Evolutionary conservation across 352 stramenopile species (phyloP).

Genomic region (Globisporangium camurandrum): DNA sequence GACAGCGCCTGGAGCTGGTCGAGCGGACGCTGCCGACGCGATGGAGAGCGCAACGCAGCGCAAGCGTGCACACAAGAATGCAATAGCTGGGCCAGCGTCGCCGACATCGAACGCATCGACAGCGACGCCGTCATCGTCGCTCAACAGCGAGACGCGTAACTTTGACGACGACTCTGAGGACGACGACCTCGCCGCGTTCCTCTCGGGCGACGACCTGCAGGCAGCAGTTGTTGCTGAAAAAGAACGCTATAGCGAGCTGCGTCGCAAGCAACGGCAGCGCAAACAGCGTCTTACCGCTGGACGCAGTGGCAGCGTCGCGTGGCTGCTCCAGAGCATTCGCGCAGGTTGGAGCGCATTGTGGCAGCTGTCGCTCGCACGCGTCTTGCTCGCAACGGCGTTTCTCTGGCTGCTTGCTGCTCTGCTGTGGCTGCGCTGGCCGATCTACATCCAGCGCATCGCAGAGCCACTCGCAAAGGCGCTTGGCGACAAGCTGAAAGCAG

Average conservation of each 20-base stretch:
- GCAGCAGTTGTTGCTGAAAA: conserved; percentile 6
- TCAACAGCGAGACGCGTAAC: background rate
- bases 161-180: conserved; percentile 2
- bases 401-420: conserved; percentile 32
- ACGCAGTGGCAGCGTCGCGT: background rate
- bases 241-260: conserved; percentile 6
- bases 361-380: background rate
- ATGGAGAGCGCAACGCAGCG: conserved; percentile 8
- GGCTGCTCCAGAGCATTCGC: background rate
- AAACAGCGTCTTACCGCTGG: conserved; percentile 2
- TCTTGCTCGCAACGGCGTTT: conserved; percentile 5
- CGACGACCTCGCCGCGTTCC: conserved; percentile 11
- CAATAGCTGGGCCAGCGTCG: background rate
- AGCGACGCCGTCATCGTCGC: background rate
- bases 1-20: too few relatives aligned
- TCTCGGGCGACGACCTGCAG: conserved; percentile 8
- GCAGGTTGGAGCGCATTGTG: background rate
- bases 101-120: background rate
- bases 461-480: conserved; percentile 19
- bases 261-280: conserved; percentile 5
- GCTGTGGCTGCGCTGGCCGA: conserved; percentile 42
- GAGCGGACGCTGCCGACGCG: background rate
- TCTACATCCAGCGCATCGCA: conserved; percentile 27
- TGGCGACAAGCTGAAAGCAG: conserved; percentile 21
- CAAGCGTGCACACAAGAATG: conserved; percentile 6